Evolutionary conservation across 495 filamentous ascomycete species (phyloP).

Genomic region (Xylaria acuta): DNA sequence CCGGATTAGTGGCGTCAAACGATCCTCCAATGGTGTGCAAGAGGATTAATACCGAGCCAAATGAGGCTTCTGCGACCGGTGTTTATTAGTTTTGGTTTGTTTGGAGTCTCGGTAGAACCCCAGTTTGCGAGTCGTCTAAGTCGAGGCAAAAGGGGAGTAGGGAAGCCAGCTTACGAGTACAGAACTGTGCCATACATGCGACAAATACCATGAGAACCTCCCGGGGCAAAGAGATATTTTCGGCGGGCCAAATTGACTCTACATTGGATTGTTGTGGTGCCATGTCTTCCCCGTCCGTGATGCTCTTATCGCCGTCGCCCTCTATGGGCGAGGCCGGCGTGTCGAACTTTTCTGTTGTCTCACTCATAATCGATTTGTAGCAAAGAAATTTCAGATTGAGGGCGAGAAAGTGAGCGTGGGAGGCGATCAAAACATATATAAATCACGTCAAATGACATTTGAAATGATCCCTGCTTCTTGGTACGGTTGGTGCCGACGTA

Average conservation of each 20-base stretch:
- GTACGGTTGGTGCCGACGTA: not conserved
- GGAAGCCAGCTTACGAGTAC: constrained; percentile 19
- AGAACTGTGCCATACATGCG: constrained; percentile 28
- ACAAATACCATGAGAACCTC: constrained; percentile 25
- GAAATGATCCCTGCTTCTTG: constrained; percentile 17
- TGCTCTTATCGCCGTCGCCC: not conserved
- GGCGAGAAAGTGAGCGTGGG: not conserved
- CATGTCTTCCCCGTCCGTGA: constrained; percentile 14
- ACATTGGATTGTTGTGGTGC: constrained; percentile 17
- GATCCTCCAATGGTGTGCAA: constrained; percentile 37
- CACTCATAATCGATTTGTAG: not conserved
- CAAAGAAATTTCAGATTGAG: not conserved
- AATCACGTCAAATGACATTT: constrained; percentile 16
- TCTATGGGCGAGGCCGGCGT: not conserved
- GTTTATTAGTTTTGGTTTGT: not conserved
- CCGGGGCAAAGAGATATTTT: constrained; percentile 21
- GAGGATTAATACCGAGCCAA: constrained; percentile 27
- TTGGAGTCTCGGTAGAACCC: not conserved
- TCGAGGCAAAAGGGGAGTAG: not conserved
- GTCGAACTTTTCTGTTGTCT: not conserved
- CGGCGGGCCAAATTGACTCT: constrained; percentile 22
- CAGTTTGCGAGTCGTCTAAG: not conserved
- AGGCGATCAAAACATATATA: not conserved
- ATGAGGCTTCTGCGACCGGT: constrained; percentile 27
- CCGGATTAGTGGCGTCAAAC: constrained; percentile 30